phyloP scores from a whole-genome alignment of 192 early-diverging fungal genomes.

The Coemansia sp. region DNA sequence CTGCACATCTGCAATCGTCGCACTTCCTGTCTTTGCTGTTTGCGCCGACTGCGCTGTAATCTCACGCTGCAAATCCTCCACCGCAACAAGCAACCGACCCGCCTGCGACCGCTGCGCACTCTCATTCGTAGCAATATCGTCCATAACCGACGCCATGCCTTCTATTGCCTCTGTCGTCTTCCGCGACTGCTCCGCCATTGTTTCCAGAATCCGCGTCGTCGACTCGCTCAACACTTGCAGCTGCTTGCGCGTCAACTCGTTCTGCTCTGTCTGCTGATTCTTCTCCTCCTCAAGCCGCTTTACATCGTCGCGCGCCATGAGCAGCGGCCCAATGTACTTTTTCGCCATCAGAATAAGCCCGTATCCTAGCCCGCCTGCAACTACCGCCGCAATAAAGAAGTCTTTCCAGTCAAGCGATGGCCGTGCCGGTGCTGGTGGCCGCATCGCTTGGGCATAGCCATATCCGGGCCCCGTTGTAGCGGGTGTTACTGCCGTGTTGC shows the following conservation, averaged over 20 bases:
- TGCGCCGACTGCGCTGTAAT: slow-evolving; percentile 23
- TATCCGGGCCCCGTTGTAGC: slow-evolving; percentile 13
- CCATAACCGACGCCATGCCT: slow-evolving; percentile 49
- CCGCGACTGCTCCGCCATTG: slow-evolving; percentile 66
- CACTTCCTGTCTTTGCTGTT: slow-evolving; percentile 12
- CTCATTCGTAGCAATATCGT: slow-evolving; percentile 37
- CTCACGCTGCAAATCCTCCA: slow-evolving; percentile 50
- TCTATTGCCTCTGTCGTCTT: slow-evolving; percentile 73
- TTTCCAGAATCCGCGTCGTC: slow-evolving; percentile 60
- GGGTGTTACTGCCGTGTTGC: slow-evolving; percentile 9
- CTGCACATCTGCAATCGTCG: slow-evolving; percentile 70
- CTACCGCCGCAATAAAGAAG: slow-evolving; percentile 82
- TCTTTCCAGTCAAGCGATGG: slow-evolving; percentile 89
- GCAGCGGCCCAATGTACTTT: slow-evolving; percentile 36
- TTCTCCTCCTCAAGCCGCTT: slow-evolving; percentile 60
- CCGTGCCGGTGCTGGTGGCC: slow-evolving; percentile 59
- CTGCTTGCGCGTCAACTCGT: slow-evolving; percentile 67
- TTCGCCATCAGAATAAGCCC: slow-evolving; percentile 74
- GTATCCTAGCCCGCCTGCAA: slow-evolving; percentile 86
- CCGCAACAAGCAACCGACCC: slow-evolving; percentile 29
- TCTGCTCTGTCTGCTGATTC: slow-evolving; percentile 63
- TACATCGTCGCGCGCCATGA: slow-evolving; percentile 52
- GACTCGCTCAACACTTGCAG: slow-evolving; percentile 71
- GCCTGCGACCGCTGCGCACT: slow-evolving; percentile 22
- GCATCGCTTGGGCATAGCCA: slow-evolving; percentile 42